Conservation (phyloP, 2,329 filamentous ascomycete species). For the Chaetomium sp. region DNA sequence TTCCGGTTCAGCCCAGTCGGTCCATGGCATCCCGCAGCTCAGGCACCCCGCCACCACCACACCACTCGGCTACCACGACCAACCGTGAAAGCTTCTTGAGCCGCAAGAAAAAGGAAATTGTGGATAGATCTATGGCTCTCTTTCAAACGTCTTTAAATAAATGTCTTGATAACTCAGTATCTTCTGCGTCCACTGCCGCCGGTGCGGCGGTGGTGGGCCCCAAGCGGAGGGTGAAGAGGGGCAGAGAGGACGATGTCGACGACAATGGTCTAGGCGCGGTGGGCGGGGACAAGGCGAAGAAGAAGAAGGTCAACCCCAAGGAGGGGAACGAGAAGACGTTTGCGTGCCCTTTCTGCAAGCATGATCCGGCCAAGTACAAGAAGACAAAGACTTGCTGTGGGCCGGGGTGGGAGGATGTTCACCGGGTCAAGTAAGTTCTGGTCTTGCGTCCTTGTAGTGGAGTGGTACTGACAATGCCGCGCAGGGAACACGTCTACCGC, state of each 20-base stretch:
- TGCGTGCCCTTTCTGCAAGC: slow-evolving; percentile 36
- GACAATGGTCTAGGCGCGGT: background rate
- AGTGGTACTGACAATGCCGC: background rate
- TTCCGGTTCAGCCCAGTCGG: slow-evolving; percentile 19
- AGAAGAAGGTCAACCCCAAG: slow-evolving; percentile 28
- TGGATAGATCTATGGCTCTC: slow-evolving; percentile 36
- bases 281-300: slow-evolving; percentile 19
- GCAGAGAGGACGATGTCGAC: slow-evolving; percentile 23
- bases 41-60: slow-evolving; percentile 28
- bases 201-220: slow-evolving; percentile 8
- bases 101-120: slow-evolving; percentile 33
- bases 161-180: slow-evolving; percentile 33
- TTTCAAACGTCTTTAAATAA: slow-evolving; percentile 27
- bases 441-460: too few species aligned
- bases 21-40: slow-evolving; percentile 34
- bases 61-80: slow-evolving; percentile 5
- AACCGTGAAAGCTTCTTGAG: slow-evolving; percentile 30
- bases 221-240: slow-evolving; percentile 27
- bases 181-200: slow-evolving; percentile 17
- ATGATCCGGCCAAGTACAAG: slow-evolving; percentile 33
- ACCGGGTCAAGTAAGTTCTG: slow-evolving; percentile 35
- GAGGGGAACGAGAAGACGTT: slow-evolving; percentile 20
- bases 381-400: slow-evolving; percentile 35
- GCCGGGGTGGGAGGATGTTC: slow-evolving; percentile 33
- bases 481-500: slow-evolving; percentile 38